phyloP scores from a whole-genome alignment of 148 eudicot genomes.

The Cornus suecica region DNA sequence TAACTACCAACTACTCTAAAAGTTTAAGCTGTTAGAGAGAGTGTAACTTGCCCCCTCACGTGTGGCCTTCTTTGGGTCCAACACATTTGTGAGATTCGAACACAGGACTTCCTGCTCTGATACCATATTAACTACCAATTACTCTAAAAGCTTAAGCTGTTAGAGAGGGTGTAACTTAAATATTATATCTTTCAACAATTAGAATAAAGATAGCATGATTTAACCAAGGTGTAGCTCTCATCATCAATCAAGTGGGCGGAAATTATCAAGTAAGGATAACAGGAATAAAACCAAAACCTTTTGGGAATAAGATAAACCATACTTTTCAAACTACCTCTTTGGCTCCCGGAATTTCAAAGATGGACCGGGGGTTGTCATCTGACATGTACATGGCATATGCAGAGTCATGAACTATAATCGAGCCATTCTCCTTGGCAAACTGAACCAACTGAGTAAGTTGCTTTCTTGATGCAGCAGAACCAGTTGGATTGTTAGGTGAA shows the following conservation, averaged over 20 bases:
- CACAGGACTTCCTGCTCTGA: too few species aligned
- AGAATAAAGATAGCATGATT: not conserved
- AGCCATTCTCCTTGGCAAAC: constrained; percentile 88
- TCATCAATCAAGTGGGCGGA: not conserved
- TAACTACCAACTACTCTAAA: too few species aligned
- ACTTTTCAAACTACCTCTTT: constrained; percentile 57
- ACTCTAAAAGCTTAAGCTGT: too few species aligned
- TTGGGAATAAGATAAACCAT: not conserved
- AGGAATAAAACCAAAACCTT: not conserved
- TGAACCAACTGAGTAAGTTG: constrained; percentile 70
- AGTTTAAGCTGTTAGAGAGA: too few species aligned
- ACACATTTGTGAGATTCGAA: too few species aligned
- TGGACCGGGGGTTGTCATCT: constrained; percentile 78
- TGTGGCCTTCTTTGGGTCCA: too few species aligned
- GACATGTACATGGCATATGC: constrained; percentile 92
- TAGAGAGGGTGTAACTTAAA: too few species aligned
- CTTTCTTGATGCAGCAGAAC: constrained; percentile 86
- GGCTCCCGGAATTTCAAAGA: constrained; percentile 92
- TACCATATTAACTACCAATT: too few species aligned
- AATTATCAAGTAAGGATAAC: not conserved
- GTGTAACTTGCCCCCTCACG: too few species aligned
- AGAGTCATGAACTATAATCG: constrained; percentile 88
- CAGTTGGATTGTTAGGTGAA: constrained; percentile 98
- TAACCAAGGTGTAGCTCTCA: not conserved
- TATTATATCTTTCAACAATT: too few species aligned